These are phyloP conservation scores for Fusarium buxicola DNA, from an alignment of 2,329 filamentous ascomycete species.

Conservation along the genomic window DNA sequence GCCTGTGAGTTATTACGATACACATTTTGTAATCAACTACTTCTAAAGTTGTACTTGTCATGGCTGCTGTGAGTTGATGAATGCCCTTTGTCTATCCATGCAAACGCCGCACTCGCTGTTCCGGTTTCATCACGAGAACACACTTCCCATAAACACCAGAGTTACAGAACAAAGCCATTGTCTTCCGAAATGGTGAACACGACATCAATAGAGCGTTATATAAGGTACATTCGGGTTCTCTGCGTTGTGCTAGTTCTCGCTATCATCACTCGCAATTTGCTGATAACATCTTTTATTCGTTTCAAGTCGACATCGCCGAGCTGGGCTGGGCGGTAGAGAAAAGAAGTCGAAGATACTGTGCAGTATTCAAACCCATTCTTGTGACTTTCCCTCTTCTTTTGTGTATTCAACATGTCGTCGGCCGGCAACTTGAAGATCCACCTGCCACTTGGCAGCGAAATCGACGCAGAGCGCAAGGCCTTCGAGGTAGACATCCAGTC, in stretches of 20 bases:
- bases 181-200: background rate
- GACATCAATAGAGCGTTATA: background rate
- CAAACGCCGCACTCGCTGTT: background rate
- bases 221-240: background rate
- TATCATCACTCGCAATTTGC: background rate
- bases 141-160: background rate
- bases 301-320: constrained; percentile 1
- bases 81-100: too few relatives aligned
- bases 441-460: constrained; percentile 8
- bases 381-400: background rate
- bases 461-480: background rate
- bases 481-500: constrained; percentile 19
- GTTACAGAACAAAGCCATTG: constrained; percentile 4
- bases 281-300: constrained; percentile 3
- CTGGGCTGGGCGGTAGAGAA: constrained; percentile 3
- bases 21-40: constrained; percentile 13
- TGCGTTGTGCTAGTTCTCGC: background rate
- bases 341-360: background rate
- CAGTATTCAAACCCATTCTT: background rate
- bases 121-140: background rate
- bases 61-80: background rate
- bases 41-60: background rate
- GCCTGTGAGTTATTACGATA: constrained; percentile 13
- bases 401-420: constrained; percentile 6
- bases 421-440: constrained; percentile 10